Conservation (phyloP, 768 basidiomycete genomes). For the Boletus speciosus region DNA sequence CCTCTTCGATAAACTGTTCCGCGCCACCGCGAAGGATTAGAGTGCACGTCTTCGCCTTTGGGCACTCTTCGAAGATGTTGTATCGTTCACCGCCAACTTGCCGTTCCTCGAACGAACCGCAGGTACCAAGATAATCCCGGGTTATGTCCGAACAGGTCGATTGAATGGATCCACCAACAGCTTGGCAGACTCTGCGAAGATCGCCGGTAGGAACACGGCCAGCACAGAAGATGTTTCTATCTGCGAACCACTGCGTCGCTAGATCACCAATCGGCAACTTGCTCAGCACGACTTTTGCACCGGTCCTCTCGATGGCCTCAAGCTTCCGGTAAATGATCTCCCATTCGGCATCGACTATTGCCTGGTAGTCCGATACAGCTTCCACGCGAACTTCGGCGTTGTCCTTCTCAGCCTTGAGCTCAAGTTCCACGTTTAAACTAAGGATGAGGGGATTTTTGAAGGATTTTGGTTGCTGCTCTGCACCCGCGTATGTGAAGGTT, state of each 20-base stretch:
- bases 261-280: slow-evolving; percentile 98
- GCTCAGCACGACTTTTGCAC: slow-evolving; percentile 95
- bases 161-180: slow-evolving; percentile 92
- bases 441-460: slow-evolving; percentile 88
- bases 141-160: slow-evolving; percentile 93
- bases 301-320: slow-evolving; percentile 92
- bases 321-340: slow-evolving; percentile 98
- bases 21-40: slow-evolving; percentile 92
- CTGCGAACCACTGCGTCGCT: slow-evolving; percentile 99
- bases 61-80: slow-evolving; percentile 92
- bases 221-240: slow-evolving; percentile 98
- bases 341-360: slow-evolving; percentile 99
- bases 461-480: slow-evolving; percentile 96
- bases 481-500: slow-evolving; percentile 98
- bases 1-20: slow-evolving; percentile 98
- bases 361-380: slow-evolving; percentile 96
- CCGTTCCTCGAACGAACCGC: slow-evolving; percentile 86
- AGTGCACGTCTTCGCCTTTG: slow-evolving; percentile 94
- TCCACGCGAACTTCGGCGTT: slow-evolving; percentile 98
- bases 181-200: slow-evolving; percentile 90
- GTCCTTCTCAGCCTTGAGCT: slow-evolving; percentile 98
- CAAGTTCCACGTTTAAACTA: slow-evolving; percentile 95
- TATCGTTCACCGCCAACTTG: slow-evolving; percentile 97
- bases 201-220: slow-evolving; percentile 91
- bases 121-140: slow-evolving; percentile 89